A percentile compares a stretch with the other conserved stretches of the same genome.
Conservation (phyloP, 2,329 filamentous ascomycete species). For the Pseudocercospora eumusae region DNA sequence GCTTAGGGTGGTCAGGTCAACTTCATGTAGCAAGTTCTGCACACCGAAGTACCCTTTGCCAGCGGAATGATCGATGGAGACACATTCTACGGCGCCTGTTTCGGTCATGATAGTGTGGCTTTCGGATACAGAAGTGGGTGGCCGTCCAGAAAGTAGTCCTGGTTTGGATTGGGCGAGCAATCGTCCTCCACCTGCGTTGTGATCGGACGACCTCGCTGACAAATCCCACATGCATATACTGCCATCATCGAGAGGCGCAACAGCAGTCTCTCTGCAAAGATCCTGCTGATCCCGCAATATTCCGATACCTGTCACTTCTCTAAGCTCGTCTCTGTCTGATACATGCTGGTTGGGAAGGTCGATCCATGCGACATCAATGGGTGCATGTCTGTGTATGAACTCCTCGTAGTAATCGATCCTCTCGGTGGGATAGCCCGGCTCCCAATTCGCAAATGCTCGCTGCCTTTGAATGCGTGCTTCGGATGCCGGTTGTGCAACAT, state of each 20-base stretch:
- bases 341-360: slow-evolving; percentile 57
- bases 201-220: slow-evolving; percentile 27
- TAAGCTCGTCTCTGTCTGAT: slow-evolving; percentile 46
- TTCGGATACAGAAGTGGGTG: slow-evolving; percentile 48
- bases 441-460: slow-evolving; percentile 76
- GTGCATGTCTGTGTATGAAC: slow-evolving; percentile 78
- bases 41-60: slow-evolving; percentile 78
- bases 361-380: slow-evolving; percentile 75
- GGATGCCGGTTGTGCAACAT: slow-evolving; percentile 28
- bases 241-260: slow-evolving; percentile 82
- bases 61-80: slow-evolving; percentile 70
- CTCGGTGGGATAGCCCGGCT: slow-evolving; percentile 73
- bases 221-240: slow-evolving; percentile 83
- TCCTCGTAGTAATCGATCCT: slow-evolving; percentile 82
- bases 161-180: slow-evolving; percentile 66
- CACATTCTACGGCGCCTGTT: slow-evolving; percentile 73
- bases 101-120: slow-evolving; percentile 65
- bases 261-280: slow-evolving; percentile 60
- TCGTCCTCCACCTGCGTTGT: slow-evolving; percentile 49
- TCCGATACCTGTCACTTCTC: slow-evolving; percentile 74
- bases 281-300: slow-evolving; percentile 59
- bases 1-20: slow-evolving; percentile 74
- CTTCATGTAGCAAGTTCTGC: slow-evolving; percentile 73
- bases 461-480: slow-evolving; percentile 35
- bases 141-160: slow-evolving; percentile 66